Conservation (phyloP, 1,284 basidiomycete species). For the Polyporus tsugae region DNA sequence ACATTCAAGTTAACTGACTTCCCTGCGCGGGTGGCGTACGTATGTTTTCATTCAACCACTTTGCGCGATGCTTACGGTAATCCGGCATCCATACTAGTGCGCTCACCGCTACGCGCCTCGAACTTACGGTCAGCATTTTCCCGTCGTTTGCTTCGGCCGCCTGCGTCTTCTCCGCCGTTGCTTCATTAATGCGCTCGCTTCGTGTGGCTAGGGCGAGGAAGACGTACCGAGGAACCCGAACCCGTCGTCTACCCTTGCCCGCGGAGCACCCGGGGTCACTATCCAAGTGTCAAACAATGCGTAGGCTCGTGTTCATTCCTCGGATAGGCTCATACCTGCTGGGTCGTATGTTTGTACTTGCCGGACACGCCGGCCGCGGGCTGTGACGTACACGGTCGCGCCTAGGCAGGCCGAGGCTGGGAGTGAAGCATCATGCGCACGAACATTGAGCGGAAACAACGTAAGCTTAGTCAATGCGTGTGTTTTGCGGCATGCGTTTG, state of each 20-base stretch:
- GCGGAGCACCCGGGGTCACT: background rate
- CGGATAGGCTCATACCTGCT: background rate
- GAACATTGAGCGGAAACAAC: background rate
- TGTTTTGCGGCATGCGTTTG: background rate
- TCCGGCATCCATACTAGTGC: background rate
- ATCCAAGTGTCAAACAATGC: background rate
- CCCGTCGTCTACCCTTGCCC: background rate
- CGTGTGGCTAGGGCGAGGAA: conserved; percentile 1
- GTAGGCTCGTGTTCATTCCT: background rate
- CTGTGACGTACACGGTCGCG: background rate
- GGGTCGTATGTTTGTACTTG: background rate
- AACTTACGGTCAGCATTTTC: background rate
- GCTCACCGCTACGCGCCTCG: background rate
- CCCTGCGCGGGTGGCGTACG: background rate
- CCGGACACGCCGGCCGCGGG: conserved; percentile 2
- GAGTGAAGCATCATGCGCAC: background rate
- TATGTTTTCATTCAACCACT: background rate
- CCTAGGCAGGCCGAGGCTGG: conserved; percentile 3
- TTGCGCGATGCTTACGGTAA: background rate
- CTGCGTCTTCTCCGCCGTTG: background rate
- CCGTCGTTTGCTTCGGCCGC: background rate
- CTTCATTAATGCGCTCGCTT: background rate
- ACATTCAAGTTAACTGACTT: background rate
- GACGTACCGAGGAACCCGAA: background rate
- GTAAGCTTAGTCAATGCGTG: conserved; percentile 2